These are phyloP conservation scores for Botryotinia convoluta DNA, from an alignment of 2,329 filamentous ascomycete genomes.

Conservation along the genomic window DNA sequence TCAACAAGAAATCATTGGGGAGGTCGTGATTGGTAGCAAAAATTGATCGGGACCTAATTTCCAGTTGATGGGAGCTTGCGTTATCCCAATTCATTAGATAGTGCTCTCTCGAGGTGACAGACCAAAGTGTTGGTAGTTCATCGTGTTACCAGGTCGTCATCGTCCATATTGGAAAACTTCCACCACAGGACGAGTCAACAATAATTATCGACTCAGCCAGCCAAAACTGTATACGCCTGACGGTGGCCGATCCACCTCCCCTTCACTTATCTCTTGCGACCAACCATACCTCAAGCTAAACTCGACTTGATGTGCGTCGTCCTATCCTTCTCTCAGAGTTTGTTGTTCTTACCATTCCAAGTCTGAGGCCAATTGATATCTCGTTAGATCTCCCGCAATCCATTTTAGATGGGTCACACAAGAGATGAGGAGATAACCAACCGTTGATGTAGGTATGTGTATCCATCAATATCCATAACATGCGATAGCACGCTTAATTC, in stretches of 20 bases:
- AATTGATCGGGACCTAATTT: neutral
- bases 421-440: neutral
- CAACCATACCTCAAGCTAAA: neutral
- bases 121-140: neutral
- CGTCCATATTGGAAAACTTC: neutral
- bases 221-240: neutral
- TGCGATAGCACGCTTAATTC: neutral
- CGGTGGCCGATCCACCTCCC: neutral
- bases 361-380: neutral
- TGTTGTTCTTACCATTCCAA: neutral
- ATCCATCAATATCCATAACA: neutral
- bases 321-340: neutral
- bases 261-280: neutral
- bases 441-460: neutral
- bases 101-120: neutral
- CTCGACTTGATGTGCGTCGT: neutral
- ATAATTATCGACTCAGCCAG: neutral
- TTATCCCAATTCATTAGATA: neutral
- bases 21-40: neutral
- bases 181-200: neutral
- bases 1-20: too few relatives aligned
- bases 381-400: too few relatives aligned
- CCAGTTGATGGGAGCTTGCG: neutral
- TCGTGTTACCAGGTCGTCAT: neutral
- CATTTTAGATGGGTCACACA: neutral